A percentile compares a stretch with the other conserved stretches of the same genome.
Evolutionary conservation across 371 early-diverging fungal genomes (phyloP).

Genomic region (Mortierella polycephala): DNA sequence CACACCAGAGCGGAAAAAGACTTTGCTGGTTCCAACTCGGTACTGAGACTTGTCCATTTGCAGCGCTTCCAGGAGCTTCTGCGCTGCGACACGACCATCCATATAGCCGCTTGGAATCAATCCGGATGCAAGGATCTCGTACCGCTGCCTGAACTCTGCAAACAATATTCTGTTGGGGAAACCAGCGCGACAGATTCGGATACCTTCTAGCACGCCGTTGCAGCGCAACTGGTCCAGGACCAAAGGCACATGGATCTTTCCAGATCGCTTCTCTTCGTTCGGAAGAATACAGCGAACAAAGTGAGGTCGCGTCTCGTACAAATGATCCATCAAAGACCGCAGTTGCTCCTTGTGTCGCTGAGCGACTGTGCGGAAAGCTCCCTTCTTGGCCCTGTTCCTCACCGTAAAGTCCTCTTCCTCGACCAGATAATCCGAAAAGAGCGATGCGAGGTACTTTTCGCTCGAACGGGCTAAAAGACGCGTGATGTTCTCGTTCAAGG

Average conservation of each 20-base stretch:
- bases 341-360: constrained; percentile 98
- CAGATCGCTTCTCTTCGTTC: constrained; percentile 93
- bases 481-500: constrained; percentile 97
- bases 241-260: constrained; percentile 82
- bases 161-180: constrained; percentile 97
- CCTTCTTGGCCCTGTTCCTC: constrained; percentile 58
- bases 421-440: constrained; percentile 86
- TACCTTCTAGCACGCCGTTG: constrained; percentile 99
- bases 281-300: constrained; percentile 99
- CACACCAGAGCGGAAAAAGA: constrained; percentile 99
- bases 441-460: constrained; percentile 78
- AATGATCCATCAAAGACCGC: constrained; percentile 87
- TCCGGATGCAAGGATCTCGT: constrained; percentile 90
- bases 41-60: constrained; percentile 83
- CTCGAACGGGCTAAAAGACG: constrained; percentile 86
- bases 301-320: constrained; percentile 96
- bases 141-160: constrained; percentile 96
- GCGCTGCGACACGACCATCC: constrained; percentile 88
- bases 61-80: constrained; percentile 78
- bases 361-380: constrained; percentile 94
- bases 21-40: constrained; percentile 94
- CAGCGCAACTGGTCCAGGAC: constrained; percentile 98
- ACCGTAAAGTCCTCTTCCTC: constrained; percentile 61
- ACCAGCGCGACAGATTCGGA: constrained; percentile 98
- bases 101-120: constrained; percentile 85